Base-by-base conservation (phyloP, 306 rosid species). In the Cotoneaster glaucophyllus region DNA sequence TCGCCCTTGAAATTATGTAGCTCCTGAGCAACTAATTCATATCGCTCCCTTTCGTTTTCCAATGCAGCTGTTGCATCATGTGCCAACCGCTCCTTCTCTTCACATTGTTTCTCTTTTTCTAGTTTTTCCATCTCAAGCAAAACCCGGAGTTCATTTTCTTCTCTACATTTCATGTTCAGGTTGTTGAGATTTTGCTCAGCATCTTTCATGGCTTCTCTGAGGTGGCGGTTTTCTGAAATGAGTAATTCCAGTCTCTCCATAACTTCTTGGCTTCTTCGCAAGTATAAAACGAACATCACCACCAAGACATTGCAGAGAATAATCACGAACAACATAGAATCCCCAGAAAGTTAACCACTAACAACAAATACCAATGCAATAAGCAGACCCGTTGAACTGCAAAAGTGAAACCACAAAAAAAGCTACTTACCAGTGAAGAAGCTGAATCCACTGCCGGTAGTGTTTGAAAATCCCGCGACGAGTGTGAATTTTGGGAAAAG, bases 171-270 rank as follows among this genome's bases (percentile, higher is more conserved):
- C 31, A 31, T 14, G 31, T 72, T 75, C 73, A 88, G 66, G 58
- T 52, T 52, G 70, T 32, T 61, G 64, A 82, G 48, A 69, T 80
- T 78, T 79, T 84, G 82, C 68, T 75, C 81, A 22, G 86, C 92
- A 74, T 88, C 88, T 65, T 78, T 79, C 85, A 90, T 83, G 75
- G 91, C 74, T 82, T 89, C 96, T n/a, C n/a, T n/a, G n/a, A n/a
- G n/a, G n/a, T n/a, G n/a, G n/a, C n/a, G n/a, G n/a, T n/a, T n/a
- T n/a, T n/a, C n/a, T n/a, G n/a, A n/a, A n/a, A n/a, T n/a, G n/a
- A n/a, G n/a, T n/a, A n/a, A n/a, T n/a, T n/a, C n/a, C n/a, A n/a
- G n/a, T n/a, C n/a, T 64, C 78, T 83, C 92, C 86, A 81, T 85
- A 39, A 67, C 62, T 71, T 52, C 67, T 25, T n/a, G 44, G 64